Base-by-base conservation (phyloP, 2,329 filamentous ascomycete genomes). In the Pseudocercospora fuligena region DNA sequence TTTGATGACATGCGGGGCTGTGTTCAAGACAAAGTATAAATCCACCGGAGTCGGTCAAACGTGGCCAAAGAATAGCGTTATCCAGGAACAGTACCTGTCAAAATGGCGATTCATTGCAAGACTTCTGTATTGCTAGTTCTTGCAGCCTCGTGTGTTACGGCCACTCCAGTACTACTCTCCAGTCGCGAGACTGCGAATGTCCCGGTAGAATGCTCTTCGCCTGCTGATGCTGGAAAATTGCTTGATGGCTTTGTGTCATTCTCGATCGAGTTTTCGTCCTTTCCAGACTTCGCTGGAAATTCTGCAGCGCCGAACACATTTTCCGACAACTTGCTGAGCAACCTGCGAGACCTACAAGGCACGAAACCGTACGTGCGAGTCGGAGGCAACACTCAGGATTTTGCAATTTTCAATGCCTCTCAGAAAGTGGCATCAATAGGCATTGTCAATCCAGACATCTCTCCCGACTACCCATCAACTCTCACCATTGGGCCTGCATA, bases 311-410 rank as follows among this genome's bases (percentile, higher is more conserved):
- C 88, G 1, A 90, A 90, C 72, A 80, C 74, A 0, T 90, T 88
- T 75, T 89, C 87, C 0, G 82, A 88, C 66, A 88, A 86, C 58
- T 80, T 90, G 6, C 77, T 90, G 27, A 81, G 84, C 33, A 89
- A 88, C 64, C 72, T 90, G 21, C 84, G 80, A 1, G 74, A 81
- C n/a, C 73, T 88, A 3, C 81, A 80, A 14, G 87, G 87, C 8
- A 82, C 80, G 6, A 88, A 87, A 68, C 88, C 88, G 1, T 82
- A 86, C 70, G 85, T 90, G 63, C 81, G 88, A 16, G 87, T 90
- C 1, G 88, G 88, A 3, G 88, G 88, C n/a, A 90, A 89, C 72
- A 89, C 88, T 0, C 88, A 90, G 71, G 88, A 90, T 78, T 88
- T 86, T 69, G 86, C 87, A 5, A 80, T 90, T 43, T 90, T 87